Conservation (phyloP, 2,329 filamentous ascomycete species). For the Exserohilum rostratum region DNA sequence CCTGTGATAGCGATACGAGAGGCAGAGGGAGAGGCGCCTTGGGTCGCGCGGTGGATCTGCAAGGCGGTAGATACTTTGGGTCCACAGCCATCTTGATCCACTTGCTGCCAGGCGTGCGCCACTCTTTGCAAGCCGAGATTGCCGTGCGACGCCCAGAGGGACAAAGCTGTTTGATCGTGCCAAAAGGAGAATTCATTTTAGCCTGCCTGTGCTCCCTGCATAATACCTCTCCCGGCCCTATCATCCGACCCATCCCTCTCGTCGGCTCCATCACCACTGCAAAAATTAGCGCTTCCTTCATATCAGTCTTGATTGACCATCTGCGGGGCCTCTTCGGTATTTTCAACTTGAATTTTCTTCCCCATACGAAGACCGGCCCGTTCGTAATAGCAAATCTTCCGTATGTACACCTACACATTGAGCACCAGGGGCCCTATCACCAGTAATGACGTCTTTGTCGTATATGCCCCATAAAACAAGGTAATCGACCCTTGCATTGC, state of each 20-base stretch:
- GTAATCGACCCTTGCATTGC: slow-evolving; percentile 20
- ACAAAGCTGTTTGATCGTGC: slow-evolving; percentile 5
- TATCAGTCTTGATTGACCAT: no score
- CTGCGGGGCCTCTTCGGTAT: no score
- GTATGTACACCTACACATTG: slow-evolving; percentile 38
- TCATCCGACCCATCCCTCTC: no score
- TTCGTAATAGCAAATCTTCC: slow-evolving; percentile 28
- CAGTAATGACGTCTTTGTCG: slow-evolving; percentile 13
- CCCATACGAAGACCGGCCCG: slow-evolving; percentile 33
- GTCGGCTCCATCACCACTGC: no score
- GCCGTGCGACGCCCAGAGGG: slow-evolving; percentile 7
- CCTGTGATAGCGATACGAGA: slow-evolving; percentile 10
- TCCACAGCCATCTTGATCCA: slow-evolving; percentile 2
- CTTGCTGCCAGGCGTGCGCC: slow-evolving; percentile 3
- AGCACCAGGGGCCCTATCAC: slow-evolving; percentile 27
- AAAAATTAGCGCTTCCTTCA: no score
- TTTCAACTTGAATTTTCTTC: no score
- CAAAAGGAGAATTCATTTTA: slow-evolving; percentile 2
- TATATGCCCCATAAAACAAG: slow-evolving; percentile 29
- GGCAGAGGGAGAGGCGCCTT: neutral
- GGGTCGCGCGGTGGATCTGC: neutral
- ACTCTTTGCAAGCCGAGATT: slow-evolving; percentile 10
- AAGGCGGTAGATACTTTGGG: no score
- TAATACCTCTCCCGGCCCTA: neutral
- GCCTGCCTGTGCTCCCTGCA: neutral